A percentile compares a stretch with the other conserved stretches of the same genome.
These are phyloP conservation scores for Lecanicillium sp. DNA, from an alignment of 2,329 filamentous ascomycete species.

Conservation along the genomic window DNA sequence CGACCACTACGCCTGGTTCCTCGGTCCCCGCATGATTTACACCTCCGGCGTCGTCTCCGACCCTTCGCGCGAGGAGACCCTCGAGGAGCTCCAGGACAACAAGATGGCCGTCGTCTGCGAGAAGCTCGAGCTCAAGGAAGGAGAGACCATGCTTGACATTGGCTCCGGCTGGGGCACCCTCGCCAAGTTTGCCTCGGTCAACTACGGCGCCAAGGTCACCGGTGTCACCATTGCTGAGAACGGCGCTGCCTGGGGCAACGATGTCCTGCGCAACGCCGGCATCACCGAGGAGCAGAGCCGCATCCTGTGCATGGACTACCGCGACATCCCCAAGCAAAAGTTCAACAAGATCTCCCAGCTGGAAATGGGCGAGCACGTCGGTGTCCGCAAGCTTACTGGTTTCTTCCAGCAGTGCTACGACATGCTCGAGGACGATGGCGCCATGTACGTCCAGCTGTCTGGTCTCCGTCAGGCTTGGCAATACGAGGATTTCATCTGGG, in stretches of 20 bases:
- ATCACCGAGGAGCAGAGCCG: slow-evolving; percentile 82
- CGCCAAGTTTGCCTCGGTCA: slow-evolving; percentile 82
- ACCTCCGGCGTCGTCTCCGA: slow-evolving; percentile 92
- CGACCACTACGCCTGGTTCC: slow-evolving; percentile 98
- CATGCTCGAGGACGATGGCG: slow-evolving; percentile 94
- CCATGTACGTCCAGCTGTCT: slow-evolving; percentile 93
- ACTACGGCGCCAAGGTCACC: slow-evolving; percentile 79
- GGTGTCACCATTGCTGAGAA: slow-evolving; percentile 93
- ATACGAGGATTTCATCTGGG: slow-evolving; percentile 97
- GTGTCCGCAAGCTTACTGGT: slow-evolving; percentile 74
- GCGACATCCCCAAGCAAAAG: slow-evolving; percentile 76
- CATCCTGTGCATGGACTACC: slow-evolving; percentile 95
- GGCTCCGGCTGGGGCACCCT: slow-evolving; percentile 98
- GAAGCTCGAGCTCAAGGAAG: slow-evolving; percentile 79
- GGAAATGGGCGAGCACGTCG: slow-evolving; percentile 98
- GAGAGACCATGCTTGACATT: slow-evolving; percentile 83
- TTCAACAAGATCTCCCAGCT: slow-evolving; percentile 97
- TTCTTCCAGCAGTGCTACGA: slow-evolving; percentile 86
- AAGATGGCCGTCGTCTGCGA: slow-evolving; percentile 93
- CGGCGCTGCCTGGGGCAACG: slow-evolving; percentile 96
- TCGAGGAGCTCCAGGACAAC: slow-evolving; percentile 96
- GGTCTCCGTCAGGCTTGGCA: slow-evolving; percentile 94
- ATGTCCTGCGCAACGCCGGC: slow-evolving; percentile 72
- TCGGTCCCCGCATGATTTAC: slow-evolving; percentile 98
- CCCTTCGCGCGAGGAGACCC: slow-evolving; percentile 75